phyloP scores from a whole-genome alignment of 139 green algal species.

The Volvox africanus region DNA sequence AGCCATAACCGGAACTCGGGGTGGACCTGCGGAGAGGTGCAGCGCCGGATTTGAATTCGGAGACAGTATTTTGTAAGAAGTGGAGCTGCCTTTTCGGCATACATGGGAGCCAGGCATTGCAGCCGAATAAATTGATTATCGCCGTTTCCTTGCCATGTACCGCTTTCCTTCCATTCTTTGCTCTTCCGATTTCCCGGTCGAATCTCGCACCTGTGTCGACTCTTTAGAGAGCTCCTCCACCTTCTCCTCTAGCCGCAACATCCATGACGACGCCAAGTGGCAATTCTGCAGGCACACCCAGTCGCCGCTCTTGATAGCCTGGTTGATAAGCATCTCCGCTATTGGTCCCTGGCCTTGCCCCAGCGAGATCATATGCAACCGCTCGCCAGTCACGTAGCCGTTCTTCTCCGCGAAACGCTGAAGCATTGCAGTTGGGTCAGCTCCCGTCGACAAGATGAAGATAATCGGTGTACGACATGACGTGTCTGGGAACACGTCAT shows the following conservation, averaged over 20 bases:
- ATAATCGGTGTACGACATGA: constrained; percentile 80
- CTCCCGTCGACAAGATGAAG: constrained; percentile 89
- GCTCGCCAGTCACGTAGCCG: constrained; percentile 71
- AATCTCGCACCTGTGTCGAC: not conserved
- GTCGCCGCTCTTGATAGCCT: constrained; percentile 76
- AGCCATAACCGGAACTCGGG: constrained; percentile 88
- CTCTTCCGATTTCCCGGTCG: no score
- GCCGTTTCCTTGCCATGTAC: no score
- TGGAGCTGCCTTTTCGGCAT: no score
- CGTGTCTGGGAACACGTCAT: constrained; percentile 86
- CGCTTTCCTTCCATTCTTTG: no score
- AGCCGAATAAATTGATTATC: no score
- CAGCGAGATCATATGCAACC: constrained; percentile 85
- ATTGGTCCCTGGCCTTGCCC: constrained; percentile 89
- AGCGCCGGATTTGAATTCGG: no score
- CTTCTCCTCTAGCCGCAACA: constrained; percentile 75
- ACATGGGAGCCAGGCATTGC: no score
- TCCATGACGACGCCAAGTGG: constrained; percentile 90
- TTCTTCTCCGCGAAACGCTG: constrained; percentile 82
- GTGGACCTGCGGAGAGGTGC: constrained; percentile 56
- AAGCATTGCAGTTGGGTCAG: constrained; percentile 86
- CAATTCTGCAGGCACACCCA: constrained; percentile 96
- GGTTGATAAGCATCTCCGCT: constrained; percentile 75
- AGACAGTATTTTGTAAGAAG: no score
- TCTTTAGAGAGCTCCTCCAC: constrained; percentile 65